Evolutionary conservation across 2,329 filamentous ascomycete species (phyloP), one percentile per base, ranked within the genome.

Genomic region (Penicillium sp.): DNA sequence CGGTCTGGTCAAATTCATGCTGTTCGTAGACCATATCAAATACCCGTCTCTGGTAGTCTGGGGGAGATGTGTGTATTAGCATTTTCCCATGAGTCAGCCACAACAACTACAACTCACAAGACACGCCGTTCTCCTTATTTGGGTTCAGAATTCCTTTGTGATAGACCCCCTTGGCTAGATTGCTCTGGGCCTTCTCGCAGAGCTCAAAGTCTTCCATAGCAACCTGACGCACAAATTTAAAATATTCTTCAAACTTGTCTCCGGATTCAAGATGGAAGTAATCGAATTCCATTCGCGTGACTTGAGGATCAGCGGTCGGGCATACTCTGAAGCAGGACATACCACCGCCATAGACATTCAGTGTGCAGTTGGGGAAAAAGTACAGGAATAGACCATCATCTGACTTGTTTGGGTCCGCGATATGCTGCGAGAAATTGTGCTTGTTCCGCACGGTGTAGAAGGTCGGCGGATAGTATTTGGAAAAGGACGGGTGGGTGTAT

Each of bases 261-360:
- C 76, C 79, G 0, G 70, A 73, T 33, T 76, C 78, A 30, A 74
- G 60, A 55, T 84, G 80, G 60, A 83, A 84, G 58, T 84, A 84
- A 62, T 84, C 82, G 56, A 84, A 84, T 61, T 84, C 81, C 81
- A 84, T 84, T 14, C 79, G 72, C 0, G 78, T 79, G 17, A 80
- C 70, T 0, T 76, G 74, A 0, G 82, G 80, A 25, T 80, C 74
- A 1, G 75, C 68, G 0, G 77, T 79, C 1, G 82, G 82, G 58
- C 80, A 81, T 1, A 82, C 80, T 1, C 82, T 77, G 68, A 83
- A 84, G 5, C 76, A 80, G 11, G 78, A 79, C 80, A 84, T 83
- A 4, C 82, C 82, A 1, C 82, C 82, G 1, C 80, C 82, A 53
- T 84, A 84, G 37, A 84, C 78, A 53, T 83, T 83, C 43, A 84